Conservation (phyloP, 1,284 basidiomycete species). For the Tausonia pullulans region DNA sequence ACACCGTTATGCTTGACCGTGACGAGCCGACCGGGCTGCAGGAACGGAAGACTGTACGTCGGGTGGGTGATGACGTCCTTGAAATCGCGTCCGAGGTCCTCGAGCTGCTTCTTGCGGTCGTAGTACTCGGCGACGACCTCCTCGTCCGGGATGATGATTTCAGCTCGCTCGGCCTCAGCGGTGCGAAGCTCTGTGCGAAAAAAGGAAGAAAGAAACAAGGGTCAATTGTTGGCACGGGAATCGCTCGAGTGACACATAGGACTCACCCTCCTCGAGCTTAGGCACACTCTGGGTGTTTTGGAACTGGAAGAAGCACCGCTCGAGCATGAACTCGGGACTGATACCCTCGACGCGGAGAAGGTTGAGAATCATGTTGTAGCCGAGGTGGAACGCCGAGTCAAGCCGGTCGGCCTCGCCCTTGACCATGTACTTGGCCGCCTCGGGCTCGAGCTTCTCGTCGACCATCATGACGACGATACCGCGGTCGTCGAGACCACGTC, state of each 20-base stretch:
- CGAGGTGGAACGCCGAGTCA: slow-evolving; percentile 96
- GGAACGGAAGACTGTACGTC: slow-evolving; percentile 81
- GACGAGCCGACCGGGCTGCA: slow-evolving; percentile 83
- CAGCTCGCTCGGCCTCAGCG: slow-evolving; percentile 58
- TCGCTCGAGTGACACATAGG: background rate
- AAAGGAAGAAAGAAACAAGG: slow-evolving; percentile 1
- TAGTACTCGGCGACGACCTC: slow-evolving; percentile 79
- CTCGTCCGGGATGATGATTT: slow-evolving; percentile 70
- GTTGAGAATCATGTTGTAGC: slow-evolving; percentile 99
- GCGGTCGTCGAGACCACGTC: slow-evolving; percentile 94
- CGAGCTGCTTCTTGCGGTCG: slow-evolving; percentile 78
- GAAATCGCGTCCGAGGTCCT: slow-evolving; percentile 76
- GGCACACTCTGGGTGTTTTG: slow-evolving; percentile 88
- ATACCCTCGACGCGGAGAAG: slow-evolving; percentile 98
- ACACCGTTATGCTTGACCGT: slow-evolving; percentile 73
- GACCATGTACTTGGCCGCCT: slow-evolving; percentile 90
- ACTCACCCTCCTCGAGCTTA: slow-evolving; percentile 66
- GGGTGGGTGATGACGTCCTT: slow-evolving; percentile 89
- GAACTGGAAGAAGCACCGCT: slow-evolving; percentile 96
- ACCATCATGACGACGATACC: slow-evolving; percentile 99
- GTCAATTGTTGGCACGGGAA: slow-evolving; percentile 8
- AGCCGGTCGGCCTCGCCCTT: slow-evolving; percentile 95
- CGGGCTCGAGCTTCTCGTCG: slow-evolving; percentile 92
- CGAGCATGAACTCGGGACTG: slow-evolving; percentile 96
- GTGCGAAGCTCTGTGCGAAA: slow-evolving; percentile 51